Conservation (phyloP, 306 rosid genomes). For the Trichosanthes truncata region DNA sequence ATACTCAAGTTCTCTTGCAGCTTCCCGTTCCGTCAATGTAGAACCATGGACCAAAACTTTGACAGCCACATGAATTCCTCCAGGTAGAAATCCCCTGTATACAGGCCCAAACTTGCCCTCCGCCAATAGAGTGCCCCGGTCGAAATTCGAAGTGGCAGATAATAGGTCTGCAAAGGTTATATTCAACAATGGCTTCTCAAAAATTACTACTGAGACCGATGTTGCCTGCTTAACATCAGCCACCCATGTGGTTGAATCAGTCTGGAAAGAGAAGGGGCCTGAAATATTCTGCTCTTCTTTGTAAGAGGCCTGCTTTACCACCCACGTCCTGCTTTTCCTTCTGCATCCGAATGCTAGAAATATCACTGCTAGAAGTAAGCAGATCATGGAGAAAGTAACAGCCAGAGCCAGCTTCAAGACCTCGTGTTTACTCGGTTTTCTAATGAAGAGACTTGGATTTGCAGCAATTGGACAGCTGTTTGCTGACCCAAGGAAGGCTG, state of each 20-base stretch:
- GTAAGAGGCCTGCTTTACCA: constrained; percentile 57
- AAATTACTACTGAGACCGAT: constrained; percentile 77
- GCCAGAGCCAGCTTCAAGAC: constrained; percentile 70
- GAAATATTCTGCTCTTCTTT: constrained; percentile 81
- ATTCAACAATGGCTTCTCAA: constrained; percentile 84
- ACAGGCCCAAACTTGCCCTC: constrained; percentile 99
- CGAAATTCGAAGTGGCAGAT: constrained; percentile 89
- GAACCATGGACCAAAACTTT: constrained; percentile 90
- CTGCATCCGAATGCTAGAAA: constrained; percentile 76
- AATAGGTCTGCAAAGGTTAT: constrained; percentile 89
- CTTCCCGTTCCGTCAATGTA: constrained; percentile 80
- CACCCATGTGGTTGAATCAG: constrained; percentile 97
- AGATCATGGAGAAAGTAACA: constrained; percentile 61
- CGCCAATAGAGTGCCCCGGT: constrained; percentile 84
- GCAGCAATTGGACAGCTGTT: constrained; percentile 92
- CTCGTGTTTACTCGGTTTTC: constrained; percentile 28
- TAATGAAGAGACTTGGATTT: constrained; percentile 46
- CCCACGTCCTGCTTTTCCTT: constrained; percentile 71
- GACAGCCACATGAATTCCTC: constrained; percentile 89
- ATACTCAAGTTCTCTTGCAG: constrained; percentile 85
- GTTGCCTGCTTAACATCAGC: constrained; percentile 98
- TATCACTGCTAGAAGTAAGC: constrained; percentile 58
- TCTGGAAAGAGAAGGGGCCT: constrained; percentile 93
- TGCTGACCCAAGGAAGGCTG: constrained; percentile 56
- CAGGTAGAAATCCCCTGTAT: constrained; percentile 82